Evolutionary conservation across 2,329 filamentous ascomycete genomes (phyloP).

Genomic region (Aspergillus aculeatinus): DNA sequence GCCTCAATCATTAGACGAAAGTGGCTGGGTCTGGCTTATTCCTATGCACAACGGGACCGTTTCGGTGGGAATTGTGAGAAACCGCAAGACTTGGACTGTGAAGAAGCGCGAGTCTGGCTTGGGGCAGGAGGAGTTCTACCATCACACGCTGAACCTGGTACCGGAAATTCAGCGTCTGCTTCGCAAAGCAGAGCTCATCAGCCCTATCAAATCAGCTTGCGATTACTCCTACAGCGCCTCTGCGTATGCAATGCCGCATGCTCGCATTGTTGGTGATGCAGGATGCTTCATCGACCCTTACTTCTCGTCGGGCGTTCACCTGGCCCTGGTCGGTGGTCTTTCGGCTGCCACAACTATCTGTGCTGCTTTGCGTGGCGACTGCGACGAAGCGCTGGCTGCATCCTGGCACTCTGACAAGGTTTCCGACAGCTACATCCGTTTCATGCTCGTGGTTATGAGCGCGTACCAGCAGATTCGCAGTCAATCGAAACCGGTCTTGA

Average conservation of each 20-base stretch:
- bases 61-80: constrained; percentile 3
- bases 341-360: constrained; percentile 48
- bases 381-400: constrained; percentile 36
- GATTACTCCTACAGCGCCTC: constrained; percentile 52
- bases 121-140: constrained; percentile 14
- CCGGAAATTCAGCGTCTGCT: constrained; percentile 31
- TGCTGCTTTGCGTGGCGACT: constrained; percentile 23
- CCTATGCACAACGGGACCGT: constrained; percentile 48
- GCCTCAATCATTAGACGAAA: constrained; percentile 35
- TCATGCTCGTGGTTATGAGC: constrained; percentile 40
- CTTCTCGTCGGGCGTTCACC: constrained; percentile 51
- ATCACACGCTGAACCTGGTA: constrained; percentile 6
- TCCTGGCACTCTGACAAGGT: constrained; percentile 48
- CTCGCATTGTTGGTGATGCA: constrained; percentile 49
- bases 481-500: constrained; percentile 4
- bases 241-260: constrained; percentile 40
- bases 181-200: constrained; percentile 31
- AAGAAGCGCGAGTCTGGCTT: neutral
- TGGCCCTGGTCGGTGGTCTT: constrained; percentile 45
- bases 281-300: constrained; percentile 52
- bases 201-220: constrained; percentile 43
- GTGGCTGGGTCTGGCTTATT: constrained; percentile 55
- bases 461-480: constrained; percentile 13
- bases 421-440: constrained; percentile 48
- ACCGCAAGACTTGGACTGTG: neutral